Base-by-base conservation (phyloP, 495 filamentous ascomycete genomes). In the Cercophora scortea region DNA sequence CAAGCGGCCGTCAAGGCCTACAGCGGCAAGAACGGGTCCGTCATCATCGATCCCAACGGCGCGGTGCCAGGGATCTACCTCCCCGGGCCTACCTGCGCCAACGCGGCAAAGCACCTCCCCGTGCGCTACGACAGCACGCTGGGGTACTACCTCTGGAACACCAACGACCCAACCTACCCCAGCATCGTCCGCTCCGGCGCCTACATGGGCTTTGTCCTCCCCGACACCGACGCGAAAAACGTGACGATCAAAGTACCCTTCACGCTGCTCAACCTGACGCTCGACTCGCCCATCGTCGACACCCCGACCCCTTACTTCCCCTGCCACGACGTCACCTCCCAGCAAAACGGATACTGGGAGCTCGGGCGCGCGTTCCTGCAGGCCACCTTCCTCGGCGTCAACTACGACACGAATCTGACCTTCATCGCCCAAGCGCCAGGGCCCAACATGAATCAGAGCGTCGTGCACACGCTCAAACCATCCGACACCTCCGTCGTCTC, bases 161-260 rank as follows among this genome's bases (percentile, higher is more conserved):
- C 35, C 4, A 47, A 47, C 17, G 57, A 62, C 47, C 52, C 55
- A 8, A 35, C 25, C 2, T 75, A 72, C 49, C n/a, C 57, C 8
- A 32, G 44, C 16, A 68, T 79, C 40, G 49, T 71, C 4, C 50
- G 47, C 8, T 73, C 73, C 3, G 9, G 56, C 68, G 8, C 49
- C 50, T 45, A 71, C 38, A 74, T 77, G 41, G 68, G 59, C 6
- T 75, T 78, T 52, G 44, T 50, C 32, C 60, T 67, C 18, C 52
- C 61, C 42, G 50, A 46, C 47, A 53, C 32, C 8, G 47, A 54
- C 42, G 51, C 50, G 11, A 53, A 58, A 16, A 71, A 71, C 40
- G 46, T 75, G 12, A 73, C 65, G 9, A 74, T 80, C 54, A 77
- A 78, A 32, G 70, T 78, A 8, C 74, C 76, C 8, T 71, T 79